These are phyloP conservation scores for Euptelea pleiosperma DNA, from an alignment of 164 flowering plant genomes.

Conservation along the genomic window DNA sequence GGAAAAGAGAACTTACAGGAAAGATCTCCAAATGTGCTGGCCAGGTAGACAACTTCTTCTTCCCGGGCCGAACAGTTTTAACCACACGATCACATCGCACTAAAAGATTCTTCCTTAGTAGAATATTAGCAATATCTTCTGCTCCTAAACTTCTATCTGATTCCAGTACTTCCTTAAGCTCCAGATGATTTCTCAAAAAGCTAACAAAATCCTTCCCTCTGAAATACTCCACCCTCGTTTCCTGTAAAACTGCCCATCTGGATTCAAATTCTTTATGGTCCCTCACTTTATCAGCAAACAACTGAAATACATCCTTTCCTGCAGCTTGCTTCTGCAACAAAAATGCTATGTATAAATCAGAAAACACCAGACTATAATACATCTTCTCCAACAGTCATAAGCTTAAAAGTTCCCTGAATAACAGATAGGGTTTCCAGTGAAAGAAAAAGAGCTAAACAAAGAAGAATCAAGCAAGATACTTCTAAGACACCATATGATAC, in stretches of 20 bases:
- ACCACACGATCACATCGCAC: conserved; percentile 96
- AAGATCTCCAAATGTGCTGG: conserved; percentile 95
- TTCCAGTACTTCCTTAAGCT: conserved; percentile 70
- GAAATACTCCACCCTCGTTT: conserved; percentile 93
- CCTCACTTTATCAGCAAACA: conserved; percentile 95
- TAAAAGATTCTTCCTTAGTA: conserved; percentile 69
- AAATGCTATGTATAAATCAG: background rate
- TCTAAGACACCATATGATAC: too few species aligned
- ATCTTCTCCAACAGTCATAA: too few species aligned
- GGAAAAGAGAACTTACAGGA: conserved; percentile 47
- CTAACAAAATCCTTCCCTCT: conserved; percentile 88
- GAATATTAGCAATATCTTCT: conserved; percentile 70
- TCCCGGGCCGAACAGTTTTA: conserved; percentile 94
- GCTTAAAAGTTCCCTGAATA: too few species aligned
- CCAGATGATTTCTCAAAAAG: conserved; percentile 76
- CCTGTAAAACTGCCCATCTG: conserved; percentile 96
- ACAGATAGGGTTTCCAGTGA: too few species aligned
- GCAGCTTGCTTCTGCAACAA: conserved; percentile 65
- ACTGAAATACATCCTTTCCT: conserved; percentile 77
- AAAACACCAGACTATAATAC: background rate
- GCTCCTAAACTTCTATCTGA: conserved; percentile 59
- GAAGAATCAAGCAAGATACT: too few species aligned
- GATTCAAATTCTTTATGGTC: conserved; percentile 85
- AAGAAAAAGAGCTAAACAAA: too few species aligned
- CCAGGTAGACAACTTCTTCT: conserved; percentile 94